Base-by-base conservation (phyloP, 768 basidiomycete genomes). In the Termitomyces sp. region DNA sequence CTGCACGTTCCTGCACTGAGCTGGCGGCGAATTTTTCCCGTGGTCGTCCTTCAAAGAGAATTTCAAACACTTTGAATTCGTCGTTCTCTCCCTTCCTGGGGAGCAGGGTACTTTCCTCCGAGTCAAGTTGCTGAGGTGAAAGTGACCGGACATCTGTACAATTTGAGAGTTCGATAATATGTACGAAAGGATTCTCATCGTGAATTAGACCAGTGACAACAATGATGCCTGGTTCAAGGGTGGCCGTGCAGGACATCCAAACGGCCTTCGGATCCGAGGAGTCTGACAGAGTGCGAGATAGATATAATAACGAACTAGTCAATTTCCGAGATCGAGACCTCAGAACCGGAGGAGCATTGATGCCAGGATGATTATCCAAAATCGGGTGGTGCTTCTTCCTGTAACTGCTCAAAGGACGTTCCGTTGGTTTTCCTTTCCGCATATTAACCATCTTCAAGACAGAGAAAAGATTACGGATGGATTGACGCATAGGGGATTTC, bases 71-170 rank as follows among this genome's bases (percentile, higher is more conserved):
- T 63, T 82, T 83, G 54, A 81, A 64, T 51, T 83, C 79, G 31
- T 76, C 76, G 12, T 70, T 67, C n/a, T 74, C 67, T 52, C 69
- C 73, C 36, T 69, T 67, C 12, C 59, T 59, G 12, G 79, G 77
- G n/a, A 86, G 74, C 31, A 78, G 66, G 5, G 71, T 73, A 32
- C 69, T 71, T 60, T 88, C 86, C 4, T 80, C 77, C 11, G 67
- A 58, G 42, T 72, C 70, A 31, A 87, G 67, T 51, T 85, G 77
- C 9, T 69, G 66, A 37, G 73, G 31, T 31, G 79, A 65, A 12
- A 88, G 70, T 11, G 90, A 89, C 29, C 82, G 86, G 51, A 91
- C 83, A 67, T 91, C 86, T 45, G 81, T 72, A 67, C 88, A 89
- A 37, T 75, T 73, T 5, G 73, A 65, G 48, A 92, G 72, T 9